Percentiles rank a stretch among this genome's conserved stretches.
These are phyloP conservation scores for Pythium utonaiense DNA, from an alignment of 352 stramenopile genomes.

Conservation along the genomic window DNA sequence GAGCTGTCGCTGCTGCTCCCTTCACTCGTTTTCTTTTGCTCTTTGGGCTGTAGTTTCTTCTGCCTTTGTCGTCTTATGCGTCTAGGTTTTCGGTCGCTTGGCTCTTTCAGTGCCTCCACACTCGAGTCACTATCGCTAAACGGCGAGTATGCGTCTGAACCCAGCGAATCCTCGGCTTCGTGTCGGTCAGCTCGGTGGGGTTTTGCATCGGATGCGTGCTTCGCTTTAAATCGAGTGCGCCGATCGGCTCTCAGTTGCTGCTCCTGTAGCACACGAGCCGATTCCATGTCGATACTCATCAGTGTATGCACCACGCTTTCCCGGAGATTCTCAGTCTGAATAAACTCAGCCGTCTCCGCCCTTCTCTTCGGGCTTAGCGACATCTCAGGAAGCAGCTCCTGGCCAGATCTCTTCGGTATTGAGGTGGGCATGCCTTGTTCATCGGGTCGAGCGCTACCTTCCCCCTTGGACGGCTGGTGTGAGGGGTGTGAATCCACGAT, in stretches of 20 bases:
- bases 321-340: background rate
- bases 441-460: too few relatives aligned
- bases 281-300: constrained; percentile 47
- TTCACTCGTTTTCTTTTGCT: constrained; percentile 5
- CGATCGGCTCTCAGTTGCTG: background rate
- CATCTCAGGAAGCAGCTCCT: background rate
- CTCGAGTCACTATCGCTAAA: constrained; percentile 17
- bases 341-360: background rate
- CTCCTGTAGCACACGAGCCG: constrained; percentile 21
- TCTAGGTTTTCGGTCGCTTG: background rate
- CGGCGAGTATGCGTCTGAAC: constrained; percentile 35
- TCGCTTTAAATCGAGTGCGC: background rate
- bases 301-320: constrained; percentile 37
- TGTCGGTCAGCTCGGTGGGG: background rate
- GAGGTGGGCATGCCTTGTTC: too few relatives aligned
- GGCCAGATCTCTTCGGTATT: too few relatives aligned
- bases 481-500: too few relatives aligned
- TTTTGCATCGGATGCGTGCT: background rate
- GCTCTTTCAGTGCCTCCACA: background rate
- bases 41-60: background rate
- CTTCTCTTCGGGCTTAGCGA: background rate
- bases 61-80: background rate
- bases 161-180: constrained; percentile 22
- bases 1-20: background rate
- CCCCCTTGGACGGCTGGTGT: too few relatives aligned